Evolutionary conservation across 2,329 filamentous ascomycete species (phyloP), one percentile per base, ranked within the genome.

Genomic region (Trichophyton equinum): DNA sequence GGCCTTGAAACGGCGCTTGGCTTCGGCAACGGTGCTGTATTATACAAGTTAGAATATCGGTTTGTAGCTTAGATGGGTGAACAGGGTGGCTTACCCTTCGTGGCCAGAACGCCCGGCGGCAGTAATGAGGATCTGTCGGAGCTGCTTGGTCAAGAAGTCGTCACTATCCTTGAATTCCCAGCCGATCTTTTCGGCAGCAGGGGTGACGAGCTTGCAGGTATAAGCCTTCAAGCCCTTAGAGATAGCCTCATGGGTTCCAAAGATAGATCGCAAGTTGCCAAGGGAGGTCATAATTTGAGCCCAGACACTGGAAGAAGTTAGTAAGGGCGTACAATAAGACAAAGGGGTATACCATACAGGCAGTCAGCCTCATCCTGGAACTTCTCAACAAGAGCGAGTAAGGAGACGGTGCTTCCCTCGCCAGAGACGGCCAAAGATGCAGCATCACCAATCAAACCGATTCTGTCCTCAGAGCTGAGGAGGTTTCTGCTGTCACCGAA

Each of bases 361-460:
- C 91, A 91, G 72, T 92, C 90, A 1, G 81, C 81, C 75, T 99
- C 94, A 58, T 82, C 78, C 63, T 84, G 81, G 74, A 97, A 91
- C n/a, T 88, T 87, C 72, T 95, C 84, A 9, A 96, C 76, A 68
- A 99, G 88, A 11, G 88, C 85, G 33, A 99, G 78, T 11, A 99
- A 80, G 7, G 88, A 88, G 25, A 90, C 79, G 0, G 91, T 96
- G 3, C 84, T 89, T 57, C 87, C 86, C 70, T 94, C 84, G 22
- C 94, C 94, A 62, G 94, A 88, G 63, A 95, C 85, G 42, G 94
- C 91, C 65, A 97, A 82, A 58, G 94, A 91, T 55, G 88, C 88
- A 20, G 92, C 90, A 68, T 96, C 95, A 63, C 89, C 91, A 62
- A 96, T 84, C 59, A 96, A 83, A 46, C 90, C 89, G 68, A 97